These are phyloP conservation scores for Serendipita sp. DNA, from an alignment of 768 basidiomycete genomes.

Conservation along the genomic window DNA sequence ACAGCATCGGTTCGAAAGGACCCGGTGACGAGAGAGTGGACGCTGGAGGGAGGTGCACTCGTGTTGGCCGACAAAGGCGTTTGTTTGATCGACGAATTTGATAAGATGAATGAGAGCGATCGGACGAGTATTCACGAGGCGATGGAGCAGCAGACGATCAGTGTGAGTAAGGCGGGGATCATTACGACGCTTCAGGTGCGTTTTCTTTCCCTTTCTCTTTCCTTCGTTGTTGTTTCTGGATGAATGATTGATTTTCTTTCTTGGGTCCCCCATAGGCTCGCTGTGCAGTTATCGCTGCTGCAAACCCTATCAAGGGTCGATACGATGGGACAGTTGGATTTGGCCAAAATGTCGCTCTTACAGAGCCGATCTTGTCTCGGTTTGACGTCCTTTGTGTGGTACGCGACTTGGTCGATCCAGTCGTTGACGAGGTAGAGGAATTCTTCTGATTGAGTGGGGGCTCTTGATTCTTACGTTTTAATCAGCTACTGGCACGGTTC, in stretches of 20 bases:
- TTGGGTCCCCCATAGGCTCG: slow-evolving; percentile 34
- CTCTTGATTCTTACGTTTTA: background rate
- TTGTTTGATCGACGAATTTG: slow-evolving; percentile 97
- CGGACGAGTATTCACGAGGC: slow-evolving; percentile 98
- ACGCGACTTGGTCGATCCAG: slow-evolving; percentile 93
- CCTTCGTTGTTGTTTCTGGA: background rate
- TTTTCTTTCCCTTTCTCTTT: background rate
- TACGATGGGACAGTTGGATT: slow-evolving; percentile 88
- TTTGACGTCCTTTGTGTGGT: slow-evolving; percentile 98
- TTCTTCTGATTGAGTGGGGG: too few species aligned
- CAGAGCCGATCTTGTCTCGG: slow-evolving; percentile 93
- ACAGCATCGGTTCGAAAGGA: slow-evolving; percentile 99
- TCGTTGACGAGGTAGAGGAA: slow-evolving; percentile 55
- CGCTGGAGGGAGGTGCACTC: slow-evolving; percentile 91
- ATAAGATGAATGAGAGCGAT: slow-evolving; percentile 99
- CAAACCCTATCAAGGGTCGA: slow-evolving; percentile 91
- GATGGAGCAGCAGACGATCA: slow-evolving; percentile 99
- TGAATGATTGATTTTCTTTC: too few species aligned
- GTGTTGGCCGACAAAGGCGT: slow-evolving; percentile 98
- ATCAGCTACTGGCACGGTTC: slow-evolving; percentile 71
- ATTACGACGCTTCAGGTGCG: slow-evolving; percentile 75
- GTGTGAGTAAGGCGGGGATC: slow-evolving; percentile 97
- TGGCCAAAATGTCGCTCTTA: slow-evolving; percentile 95
- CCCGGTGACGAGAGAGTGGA: slow-evolving; percentile 95
- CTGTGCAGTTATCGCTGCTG: slow-evolving; percentile 94